phyloP scores from a whole-genome alignment of 139 green algal genomes.

The Pycnococcus provasolii region DNA sequence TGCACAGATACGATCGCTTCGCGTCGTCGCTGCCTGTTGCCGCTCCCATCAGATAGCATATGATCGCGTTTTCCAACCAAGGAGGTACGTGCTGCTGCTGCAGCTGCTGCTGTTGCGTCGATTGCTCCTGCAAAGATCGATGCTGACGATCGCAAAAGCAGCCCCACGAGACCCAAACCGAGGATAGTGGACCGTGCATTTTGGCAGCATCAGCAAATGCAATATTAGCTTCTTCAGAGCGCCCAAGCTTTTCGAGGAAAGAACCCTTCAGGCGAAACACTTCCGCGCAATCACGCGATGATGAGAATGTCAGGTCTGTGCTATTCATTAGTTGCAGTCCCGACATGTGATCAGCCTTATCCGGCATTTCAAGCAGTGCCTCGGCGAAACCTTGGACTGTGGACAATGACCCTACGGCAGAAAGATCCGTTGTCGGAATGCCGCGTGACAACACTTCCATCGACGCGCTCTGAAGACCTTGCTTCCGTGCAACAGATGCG shows the following conservation, averaged over 20 bases:
- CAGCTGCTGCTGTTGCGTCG: no score
- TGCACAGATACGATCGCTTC: no score
- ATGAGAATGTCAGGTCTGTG: no score
- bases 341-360: no score
- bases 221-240: slow-evolving; percentile 31
- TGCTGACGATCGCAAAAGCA: slow-evolving; percentile 68
- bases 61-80: slow-evolving; percentile 72
- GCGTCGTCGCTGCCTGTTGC: no score
- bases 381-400: no score
- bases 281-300: slow-evolving; percentile 63
- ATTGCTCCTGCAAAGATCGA: not conserved
- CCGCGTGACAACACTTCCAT: no score
- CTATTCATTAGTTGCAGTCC: no score
- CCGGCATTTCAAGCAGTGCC: no score
- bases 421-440: no score
- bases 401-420: no score
- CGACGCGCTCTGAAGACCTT: slow-evolving; percentile 23
- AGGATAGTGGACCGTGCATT: slow-evolving; percentile 54
- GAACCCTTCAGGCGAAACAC: slow-evolving; percentile 77
- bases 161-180: slow-evolving; percentile 87
- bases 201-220: slow-evolving; percentile 62
- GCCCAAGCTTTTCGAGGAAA: slow-evolving; percentile 47
- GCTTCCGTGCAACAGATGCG: slow-evolving; percentile 63
- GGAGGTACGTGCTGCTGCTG: not conserved
- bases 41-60: slow-evolving; percentile 61